Percentiles rank a stretch among this genome's conserved stretches.
phyloP scores from a whole-genome alignment of 2,329 filamentous ascomycete genomes.

The Neopestalotiopsis sp. region DNA sequence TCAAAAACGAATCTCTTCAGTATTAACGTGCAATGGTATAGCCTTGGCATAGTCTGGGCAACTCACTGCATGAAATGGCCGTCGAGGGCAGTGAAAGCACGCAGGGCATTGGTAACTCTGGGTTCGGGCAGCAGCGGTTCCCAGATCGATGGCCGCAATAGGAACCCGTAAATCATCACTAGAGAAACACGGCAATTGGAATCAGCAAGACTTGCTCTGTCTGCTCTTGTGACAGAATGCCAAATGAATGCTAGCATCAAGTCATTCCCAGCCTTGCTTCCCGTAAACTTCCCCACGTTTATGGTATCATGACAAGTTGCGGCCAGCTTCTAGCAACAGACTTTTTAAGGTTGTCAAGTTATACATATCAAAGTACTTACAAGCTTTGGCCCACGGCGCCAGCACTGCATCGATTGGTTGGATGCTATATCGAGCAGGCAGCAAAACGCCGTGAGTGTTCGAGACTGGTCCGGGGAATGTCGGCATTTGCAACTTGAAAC shows the following conservation, averaged over 20 bases:
- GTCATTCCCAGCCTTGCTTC: too few relatives aligned
- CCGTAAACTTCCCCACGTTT: too few relatives aligned
- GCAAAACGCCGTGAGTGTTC: conserved; percentile 12
- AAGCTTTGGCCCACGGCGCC: conserved; percentile 16
- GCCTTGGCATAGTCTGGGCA: too few relatives aligned
- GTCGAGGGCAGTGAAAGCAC: background rate
- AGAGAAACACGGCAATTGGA: background rate
- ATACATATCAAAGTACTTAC: background rate
- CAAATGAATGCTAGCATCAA: too few relatives aligned
- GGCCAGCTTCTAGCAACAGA: too few relatives aligned
- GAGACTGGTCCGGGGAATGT: background rate
- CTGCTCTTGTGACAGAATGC: too few relatives aligned
- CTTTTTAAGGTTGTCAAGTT: too few relatives aligned
- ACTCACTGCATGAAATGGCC: background rate
- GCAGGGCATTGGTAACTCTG: conserved; percentile 7
- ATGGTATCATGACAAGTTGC: too few relatives aligned
- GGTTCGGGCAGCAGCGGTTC: conserved; percentile 9
- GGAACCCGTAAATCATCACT: conserved; percentile 16
- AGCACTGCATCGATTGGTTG: conserved; percentile 8
- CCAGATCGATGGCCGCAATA: conserved; percentile 18
- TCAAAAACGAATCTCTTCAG: too few relatives aligned
- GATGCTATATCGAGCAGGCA: conserved; percentile 15
- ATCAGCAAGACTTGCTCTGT: background rate
- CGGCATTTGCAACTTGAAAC: background rate
- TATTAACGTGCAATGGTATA: too few relatives aligned